These are phyloP conservation scores for Vigna reflexopilosa DNA, from an alignment of 306 rosid genomes.

Conservation along the genomic window DNA sequence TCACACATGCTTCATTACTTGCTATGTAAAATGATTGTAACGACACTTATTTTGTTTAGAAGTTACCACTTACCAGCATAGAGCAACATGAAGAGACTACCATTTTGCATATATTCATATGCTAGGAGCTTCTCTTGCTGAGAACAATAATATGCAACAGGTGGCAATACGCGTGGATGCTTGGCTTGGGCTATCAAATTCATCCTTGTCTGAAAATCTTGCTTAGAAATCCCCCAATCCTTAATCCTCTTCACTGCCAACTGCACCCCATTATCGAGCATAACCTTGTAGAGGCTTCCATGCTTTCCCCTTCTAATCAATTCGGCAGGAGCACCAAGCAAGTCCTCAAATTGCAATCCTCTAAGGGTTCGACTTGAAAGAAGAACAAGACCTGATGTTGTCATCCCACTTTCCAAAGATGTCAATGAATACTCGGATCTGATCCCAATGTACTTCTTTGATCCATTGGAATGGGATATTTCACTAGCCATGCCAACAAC, in stretches of 20 bases:
- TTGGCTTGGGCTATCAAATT: conserved; percentile 51
- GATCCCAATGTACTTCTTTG: conserved; percentile 38
- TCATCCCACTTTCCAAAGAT: conserved; percentile 58
- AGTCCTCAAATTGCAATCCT: conserved; percentile 63
- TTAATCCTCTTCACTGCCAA: conserved; percentile 83
- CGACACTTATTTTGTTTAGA: not conserved
- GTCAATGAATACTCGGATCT: conserved; percentile 60
- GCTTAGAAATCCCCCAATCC: conserved; percentile 63
- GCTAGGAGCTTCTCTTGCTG: conserved; percentile 79
- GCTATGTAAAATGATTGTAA: not conserved
- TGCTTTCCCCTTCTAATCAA: conserved; percentile 70
- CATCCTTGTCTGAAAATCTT: conserved; percentile 64
- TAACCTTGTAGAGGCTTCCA: conserved; percentile 79
- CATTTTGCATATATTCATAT: conserved; percentile 68
- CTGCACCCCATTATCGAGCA: conserved; percentile 54
- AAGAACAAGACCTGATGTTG: conserved; percentile 55
- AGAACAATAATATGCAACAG: conserved; percentile 75
- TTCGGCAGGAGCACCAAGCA: conserved; percentile 80
- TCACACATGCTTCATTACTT: not conserved
- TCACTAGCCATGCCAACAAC: conserved; percentile 44
- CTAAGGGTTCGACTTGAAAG: conserved; percentile 48
- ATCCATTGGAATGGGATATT: conserved; percentile 46
- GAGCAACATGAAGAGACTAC: conserved; percentile 77
- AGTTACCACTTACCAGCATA: conserved; percentile 68
- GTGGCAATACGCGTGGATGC: conserved; percentile 61